phyloP scores from a whole-genome alignment of 805 yeast species.

The Myxozyma monticola region DNA sequence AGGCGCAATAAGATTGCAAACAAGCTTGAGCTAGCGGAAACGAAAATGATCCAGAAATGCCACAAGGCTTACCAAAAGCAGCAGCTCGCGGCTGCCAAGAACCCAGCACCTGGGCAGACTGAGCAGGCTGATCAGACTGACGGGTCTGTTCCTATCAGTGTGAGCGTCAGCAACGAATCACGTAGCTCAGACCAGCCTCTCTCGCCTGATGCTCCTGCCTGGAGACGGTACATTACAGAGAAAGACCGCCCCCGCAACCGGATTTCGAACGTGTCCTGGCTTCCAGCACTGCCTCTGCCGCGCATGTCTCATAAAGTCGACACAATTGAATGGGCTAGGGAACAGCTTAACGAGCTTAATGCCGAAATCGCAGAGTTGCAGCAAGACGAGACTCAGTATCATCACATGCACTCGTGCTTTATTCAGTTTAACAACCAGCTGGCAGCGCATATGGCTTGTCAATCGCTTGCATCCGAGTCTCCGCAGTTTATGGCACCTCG shows the following conservation, averaged over 20 bases:
- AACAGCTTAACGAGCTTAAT: conserved; percentile 67
- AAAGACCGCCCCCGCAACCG: conserved; percentile 74
- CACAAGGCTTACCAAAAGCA: conserved; percentile 24
- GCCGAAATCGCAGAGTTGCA: conserved; percentile 62
- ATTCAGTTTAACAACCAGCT: conserved; percentile 58
- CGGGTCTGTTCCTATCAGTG: too few relatives aligned
- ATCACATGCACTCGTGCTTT: conserved; percentile 73
- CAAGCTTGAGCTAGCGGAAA: conserved; percentile 45
- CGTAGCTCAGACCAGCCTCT: neutral
- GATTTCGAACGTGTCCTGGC: conserved; percentile 36
- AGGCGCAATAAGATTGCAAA: conserved; percentile 38
- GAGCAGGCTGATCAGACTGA: neutral
- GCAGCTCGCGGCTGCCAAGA: conserved; percentile 2
- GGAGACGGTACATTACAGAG: conserved; percentile 51
- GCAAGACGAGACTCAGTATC: conserved; percentile 55
- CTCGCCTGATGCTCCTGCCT: conserved; percentile 25
- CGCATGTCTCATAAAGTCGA: conserved; percentile 73
- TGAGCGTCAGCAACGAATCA: too few relatives aligned
- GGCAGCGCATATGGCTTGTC: conserved; percentile 65
- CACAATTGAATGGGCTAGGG: conserved; percentile 72
- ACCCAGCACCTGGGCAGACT: conserved; percentile 2
- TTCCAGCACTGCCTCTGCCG: conserved; percentile 44
- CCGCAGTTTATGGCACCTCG: conserved; percentile 46
- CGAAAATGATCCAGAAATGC: conserved; percentile 42
- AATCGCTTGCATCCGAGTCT: conserved; percentile 45